phyloP scores from a whole-genome alignment of 176 grass and related monocot genomes.

The Chloris gayana region DNA sequence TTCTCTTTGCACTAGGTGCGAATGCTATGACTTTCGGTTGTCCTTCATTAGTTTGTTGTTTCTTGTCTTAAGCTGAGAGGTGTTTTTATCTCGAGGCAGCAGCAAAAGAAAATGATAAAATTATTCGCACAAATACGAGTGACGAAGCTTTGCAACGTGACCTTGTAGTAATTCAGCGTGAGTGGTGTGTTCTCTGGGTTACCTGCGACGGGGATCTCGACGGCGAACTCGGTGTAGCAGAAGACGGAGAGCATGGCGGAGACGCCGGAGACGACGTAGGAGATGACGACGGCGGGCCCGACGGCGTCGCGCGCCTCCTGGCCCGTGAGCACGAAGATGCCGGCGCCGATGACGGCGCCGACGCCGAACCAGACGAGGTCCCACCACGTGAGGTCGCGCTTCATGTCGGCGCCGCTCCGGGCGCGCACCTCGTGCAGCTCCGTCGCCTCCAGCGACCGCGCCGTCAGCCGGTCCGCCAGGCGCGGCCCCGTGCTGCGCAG shows the following conservation, averaged over 20 bases:
- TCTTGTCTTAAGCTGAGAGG: too few species aligned
- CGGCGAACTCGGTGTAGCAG: slow-evolving; percentile 99
- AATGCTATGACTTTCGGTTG: too few species aligned
- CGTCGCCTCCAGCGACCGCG: slow-evolving; percentile 57
- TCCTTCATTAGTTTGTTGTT: too few species aligned
- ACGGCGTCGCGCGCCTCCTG: slow-evolving; percentile 47
- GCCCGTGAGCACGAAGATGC: slow-evolving; percentile 89
- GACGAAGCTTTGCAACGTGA: too few species aligned
- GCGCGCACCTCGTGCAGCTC: slow-evolving; percentile 81
- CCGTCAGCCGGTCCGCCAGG: slow-evolving; percentile 59
- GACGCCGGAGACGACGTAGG: slow-evolving; percentile 81
- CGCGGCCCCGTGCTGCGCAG: slow-evolving; percentile 59
- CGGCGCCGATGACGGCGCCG: slow-evolving; percentile 81
- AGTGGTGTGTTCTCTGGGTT: not conserved
- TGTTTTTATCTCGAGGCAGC: too few species aligned
- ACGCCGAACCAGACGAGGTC: slow-evolving; percentile 82
- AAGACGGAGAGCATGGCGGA: slow-evolving; percentile 99
- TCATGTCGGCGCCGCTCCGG: slow-evolving; percentile 82
- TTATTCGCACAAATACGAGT: too few species aligned
- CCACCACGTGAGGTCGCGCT: slow-evolving; percentile 81
- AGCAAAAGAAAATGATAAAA: too few species aligned
- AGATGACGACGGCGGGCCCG: slow-evolving; percentile 81
- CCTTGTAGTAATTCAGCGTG: too few species aligned
- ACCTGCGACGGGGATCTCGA: slow-evolving; percentile 96
- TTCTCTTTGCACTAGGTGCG: too few species aligned